Percentiles rank a stretch among this genome's conserved stretches.
Evolutionary conservation across 495 filamentous ascomycete species (phyloP).

Genomic region (Talaromyces wortmannii): DNA sequence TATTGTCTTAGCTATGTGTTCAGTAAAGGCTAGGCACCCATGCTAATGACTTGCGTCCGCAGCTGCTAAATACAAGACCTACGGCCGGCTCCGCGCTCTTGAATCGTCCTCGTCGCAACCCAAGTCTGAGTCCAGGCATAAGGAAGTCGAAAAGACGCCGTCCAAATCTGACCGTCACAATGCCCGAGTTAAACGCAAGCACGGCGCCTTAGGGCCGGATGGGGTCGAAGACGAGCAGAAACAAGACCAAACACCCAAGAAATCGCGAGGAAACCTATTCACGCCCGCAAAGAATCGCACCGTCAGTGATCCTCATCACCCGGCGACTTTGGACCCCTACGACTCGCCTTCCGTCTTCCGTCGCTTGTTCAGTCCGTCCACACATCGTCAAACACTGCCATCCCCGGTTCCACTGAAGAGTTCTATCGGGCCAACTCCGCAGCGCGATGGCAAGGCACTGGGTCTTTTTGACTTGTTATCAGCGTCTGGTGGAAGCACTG

Average conservation of each 20-base stretch:
- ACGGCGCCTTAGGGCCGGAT: neutral
- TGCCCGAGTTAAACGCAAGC: conserved; percentile 37
- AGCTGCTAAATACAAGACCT: conserved; percentile 91
- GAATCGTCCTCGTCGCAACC: conserved; percentile 15
- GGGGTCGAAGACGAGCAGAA: neutral
- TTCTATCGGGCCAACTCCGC: conserved; percentile 79
- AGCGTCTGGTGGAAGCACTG: conserved; percentile 44
- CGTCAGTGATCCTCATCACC: conserved; percentile 20
- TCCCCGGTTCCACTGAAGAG: conserved; percentile 27
- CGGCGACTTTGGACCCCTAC: conserved; percentile 44
- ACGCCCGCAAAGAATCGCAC: conserved; percentile 40
- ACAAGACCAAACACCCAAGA: conserved; percentile 17
- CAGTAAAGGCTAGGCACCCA: neutral
- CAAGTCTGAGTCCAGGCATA: neutral
- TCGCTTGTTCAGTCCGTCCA: conserved; percentile 54
- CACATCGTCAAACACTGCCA: conserved; percentile 30
- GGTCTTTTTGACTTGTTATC: conserved; percentile 87
- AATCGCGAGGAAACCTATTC: conserved; percentile 25
- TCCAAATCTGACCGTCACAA: neutral
- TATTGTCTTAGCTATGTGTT: conserved; percentile 25
- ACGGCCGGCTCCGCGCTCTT: conserved; percentile 64
- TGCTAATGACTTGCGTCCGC: conserved; percentile 1
- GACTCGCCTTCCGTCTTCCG: conserved; percentile 51
- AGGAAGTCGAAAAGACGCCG: neutral
- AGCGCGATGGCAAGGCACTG: conserved; percentile 78